Base-by-base conservation (phyloP, 1,284 basidiomycete genomes). In the Marasmius sp. region DNA sequence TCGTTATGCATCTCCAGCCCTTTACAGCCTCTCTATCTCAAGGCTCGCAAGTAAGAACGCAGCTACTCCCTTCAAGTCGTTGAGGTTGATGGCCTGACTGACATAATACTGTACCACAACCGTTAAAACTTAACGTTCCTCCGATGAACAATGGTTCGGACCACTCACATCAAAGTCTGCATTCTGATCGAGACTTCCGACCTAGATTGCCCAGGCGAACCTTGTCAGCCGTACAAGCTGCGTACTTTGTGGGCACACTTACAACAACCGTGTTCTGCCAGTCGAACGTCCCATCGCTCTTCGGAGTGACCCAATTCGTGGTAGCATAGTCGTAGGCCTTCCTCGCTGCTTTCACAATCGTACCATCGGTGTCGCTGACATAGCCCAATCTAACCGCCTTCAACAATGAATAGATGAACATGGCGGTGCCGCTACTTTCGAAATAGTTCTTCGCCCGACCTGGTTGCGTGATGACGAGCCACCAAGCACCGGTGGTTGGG, bases 401-500 rank as follows among this genome's bases (percentile, higher is more conserved):
- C 64, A 83, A 67, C 34, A 82, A 61, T 1, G 80, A 62, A 66
- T 83, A 83, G 2, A 82, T 76, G 63, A 78, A 82, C 81, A 83
- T 83, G 41, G 76, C 72, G 5, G 74, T 68, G 0, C 76, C 81
- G 61, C 79, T 80, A 69, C 79, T 81, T 73, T 84, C 81, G 63
- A 82, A 80, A 62, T 83, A 83, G 64, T 84, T 84, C 18, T 73
- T 73, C 49, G 68, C 69, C 12, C 79, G 68, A 12, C 79, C 80
- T n/a, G 81, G 80, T 66, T 81, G 75, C 7, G 78, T 79, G 49
- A 83, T 73, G 7, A 83, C 80, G 36, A 82, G 73, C 81, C 81
- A 83, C 81, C 81, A 83, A 12, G 73, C 79, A n/a, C 79, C 79
- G 8, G 71, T 73, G 8, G 62, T 57, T 12, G 71, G 69, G 62